Conservation (phyloP, 2,329 filamentous ascomycete genomes). For the Pseudovirgaria hyperparasitica region DNA sequence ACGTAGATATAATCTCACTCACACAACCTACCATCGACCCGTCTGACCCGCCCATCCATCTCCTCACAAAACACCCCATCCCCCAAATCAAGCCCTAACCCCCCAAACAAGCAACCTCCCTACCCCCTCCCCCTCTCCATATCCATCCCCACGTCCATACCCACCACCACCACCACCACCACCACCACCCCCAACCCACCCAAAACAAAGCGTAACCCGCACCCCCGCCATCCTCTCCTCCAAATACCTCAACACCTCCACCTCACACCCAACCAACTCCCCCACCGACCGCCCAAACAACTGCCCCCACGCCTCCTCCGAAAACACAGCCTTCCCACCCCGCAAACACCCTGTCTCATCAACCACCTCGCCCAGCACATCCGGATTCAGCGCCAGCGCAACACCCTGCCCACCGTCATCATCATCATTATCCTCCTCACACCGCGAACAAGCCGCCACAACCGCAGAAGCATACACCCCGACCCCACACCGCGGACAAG, state of each 20-base stretch:
- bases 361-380: conserved; percentile 28
- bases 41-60: too few relatives aligned
- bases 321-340: conserved; percentile 41
- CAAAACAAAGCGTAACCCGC: conserved; percentile 43
- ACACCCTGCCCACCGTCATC: not conserved
- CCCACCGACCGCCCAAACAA: conserved; percentile 32
- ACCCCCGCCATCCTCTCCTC: conserved; percentile 41
- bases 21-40: too few relatives aligned
- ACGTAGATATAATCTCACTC: too few relatives aligned
- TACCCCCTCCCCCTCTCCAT: conserved; percentile 8
- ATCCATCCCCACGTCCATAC: conserved; percentile 2
- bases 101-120: conserved; percentile 21
- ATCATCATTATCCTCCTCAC: conserved; percentile 24
- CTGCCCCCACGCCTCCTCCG: conserved; percentile 38
- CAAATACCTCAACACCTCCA: conserved; percentile 32
- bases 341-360: conserved; percentile 45
- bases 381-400: not conserved
- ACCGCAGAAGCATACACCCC: conserved; percentile 40
- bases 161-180: conserved; percentile 3
- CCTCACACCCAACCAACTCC: conserved; percentile 28
- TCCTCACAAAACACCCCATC: too few relatives aligned
- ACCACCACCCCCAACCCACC: conserved; percentile 28
- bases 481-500: conserved; percentile 35
- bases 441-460: conserved; percentile 26
- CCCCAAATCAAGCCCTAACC: conserved; percentile 13